Percentiles rank a stretch among this genome's conserved stretches.
Conservation (phyloP, 2,329 filamentous ascomycete species). For the Beauveria sp. region DNA sequence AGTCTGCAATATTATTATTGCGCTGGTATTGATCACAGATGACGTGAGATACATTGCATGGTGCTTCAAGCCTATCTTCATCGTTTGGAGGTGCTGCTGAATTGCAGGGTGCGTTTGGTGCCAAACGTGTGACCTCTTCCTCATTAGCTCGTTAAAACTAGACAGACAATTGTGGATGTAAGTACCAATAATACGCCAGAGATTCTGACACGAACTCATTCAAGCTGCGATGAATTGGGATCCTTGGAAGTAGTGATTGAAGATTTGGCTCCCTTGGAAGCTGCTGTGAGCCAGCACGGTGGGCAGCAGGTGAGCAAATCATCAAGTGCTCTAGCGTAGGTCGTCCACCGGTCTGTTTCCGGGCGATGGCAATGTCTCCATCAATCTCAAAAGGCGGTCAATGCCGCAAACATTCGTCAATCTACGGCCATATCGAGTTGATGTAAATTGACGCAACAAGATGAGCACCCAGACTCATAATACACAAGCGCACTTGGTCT, state of each 20-base stretch:
- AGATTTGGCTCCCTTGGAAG: not conserved
- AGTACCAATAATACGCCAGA: not conserved
- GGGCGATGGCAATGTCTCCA: not conserved
- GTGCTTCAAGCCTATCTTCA: not conserved
- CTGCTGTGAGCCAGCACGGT: constrained; percentile 1
- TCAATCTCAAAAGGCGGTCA: not conserved
- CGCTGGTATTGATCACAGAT: not conserved
- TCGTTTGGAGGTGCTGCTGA: constrained; percentile 4
- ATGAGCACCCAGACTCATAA: not conserved
- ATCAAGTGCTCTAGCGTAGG: not conserved
- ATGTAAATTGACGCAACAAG: not conserved
- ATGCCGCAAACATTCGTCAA: not conserved
- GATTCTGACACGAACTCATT: not conserved
- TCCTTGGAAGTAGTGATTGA: not conserved
- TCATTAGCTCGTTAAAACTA: not conserved
- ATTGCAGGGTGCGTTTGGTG: constrained; percentile 3
- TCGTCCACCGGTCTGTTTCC: not conserved
- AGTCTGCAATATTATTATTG: not conserved
- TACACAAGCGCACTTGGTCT: not conserved
- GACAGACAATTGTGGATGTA: not conserved
- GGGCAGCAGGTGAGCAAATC: constrained; percentile 1
- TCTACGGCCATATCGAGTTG: not conserved
- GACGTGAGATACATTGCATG: constrained; percentile 1
- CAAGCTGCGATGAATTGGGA: not conserved
- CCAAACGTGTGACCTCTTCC: not conserved